These are phyloP conservation scores for Fagus sylvatica DNA, from an alignment of 306 rosid genomes.

Conservation along the genomic window DNA sequence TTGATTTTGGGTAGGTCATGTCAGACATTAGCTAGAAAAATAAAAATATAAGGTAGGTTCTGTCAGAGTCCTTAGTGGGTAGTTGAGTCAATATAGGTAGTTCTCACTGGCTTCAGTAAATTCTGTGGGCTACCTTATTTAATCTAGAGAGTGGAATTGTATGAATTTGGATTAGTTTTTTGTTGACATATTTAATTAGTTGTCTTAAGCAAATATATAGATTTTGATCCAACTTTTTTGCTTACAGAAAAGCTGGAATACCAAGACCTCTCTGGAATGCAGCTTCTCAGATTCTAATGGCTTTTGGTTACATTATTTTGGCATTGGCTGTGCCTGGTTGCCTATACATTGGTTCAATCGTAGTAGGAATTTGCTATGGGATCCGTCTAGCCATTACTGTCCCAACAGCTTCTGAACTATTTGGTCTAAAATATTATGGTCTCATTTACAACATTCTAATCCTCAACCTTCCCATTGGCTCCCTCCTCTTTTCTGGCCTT, in stretches of 20 bases:
- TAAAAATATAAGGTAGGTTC: too few species aligned
- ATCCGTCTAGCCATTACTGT: constrained; percentile 75
- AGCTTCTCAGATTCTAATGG: constrained; percentile 82
- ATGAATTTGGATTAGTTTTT: too few species aligned
- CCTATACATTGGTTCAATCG: constrained; percentile 66
- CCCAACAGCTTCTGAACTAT: constrained; percentile 74
- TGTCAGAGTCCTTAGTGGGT: neutral
- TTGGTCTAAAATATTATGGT: constrained; percentile 84
- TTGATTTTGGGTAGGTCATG: neutral
- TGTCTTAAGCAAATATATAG: neutral
- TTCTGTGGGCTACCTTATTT: too few species aligned
- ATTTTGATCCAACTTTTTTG: neutral
- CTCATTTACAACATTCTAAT: constrained; percentile 80
- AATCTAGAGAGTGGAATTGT: too few species aligned
- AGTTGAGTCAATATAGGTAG: neutral
- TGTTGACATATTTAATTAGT: too few species aligned
- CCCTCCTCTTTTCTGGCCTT: constrained; percentile 89
- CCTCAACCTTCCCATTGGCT: constrained; percentile 88
- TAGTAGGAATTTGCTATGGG: constrained; percentile 85
- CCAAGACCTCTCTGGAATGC: constrained; percentile 85
- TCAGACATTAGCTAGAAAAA: too few species aligned
- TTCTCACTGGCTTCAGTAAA: too few species aligned
- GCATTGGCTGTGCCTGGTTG: constrained; percentile 84
- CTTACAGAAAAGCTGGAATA: constrained; percentile 53
- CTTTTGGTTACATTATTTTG: constrained; percentile 66